Evolutionary conservation across 805 yeast genomes (phyloP).

Genomic region (Candida broadrunensis): DNA sequence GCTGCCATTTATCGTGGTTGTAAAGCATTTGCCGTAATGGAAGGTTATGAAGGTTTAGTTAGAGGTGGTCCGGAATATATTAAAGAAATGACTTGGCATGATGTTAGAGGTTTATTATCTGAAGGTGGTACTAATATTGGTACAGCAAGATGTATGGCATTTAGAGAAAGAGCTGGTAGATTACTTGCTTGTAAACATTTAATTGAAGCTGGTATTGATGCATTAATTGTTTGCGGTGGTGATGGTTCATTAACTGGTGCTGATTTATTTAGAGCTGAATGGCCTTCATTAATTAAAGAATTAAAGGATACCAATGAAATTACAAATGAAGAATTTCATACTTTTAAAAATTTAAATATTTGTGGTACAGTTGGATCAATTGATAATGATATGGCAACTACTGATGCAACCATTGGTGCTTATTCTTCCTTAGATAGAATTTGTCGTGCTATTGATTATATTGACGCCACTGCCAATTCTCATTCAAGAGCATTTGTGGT

Average conservation of each 20-base stretch:
- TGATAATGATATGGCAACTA: conserved; percentile 96
- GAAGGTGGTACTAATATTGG: conserved; percentile 96
- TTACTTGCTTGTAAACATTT: conserved; percentile 78
- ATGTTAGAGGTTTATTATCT: conserved; percentile 89
- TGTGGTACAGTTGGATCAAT: conserved; percentile 96
- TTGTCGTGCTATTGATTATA: conserved; percentile 91
- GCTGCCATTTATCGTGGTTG: conserved; percentile 86
- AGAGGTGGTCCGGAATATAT: conserved; percentile 74
- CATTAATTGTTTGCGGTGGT: conserved; percentile 95
- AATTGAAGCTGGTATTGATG: conserved; percentile 87
- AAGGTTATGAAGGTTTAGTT: conserved; percentile 93
- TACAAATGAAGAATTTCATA: conserved; percentile 55
- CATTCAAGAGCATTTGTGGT: conserved; percentile 97
- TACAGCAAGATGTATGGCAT: conserved; percentile 88
- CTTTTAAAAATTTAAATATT: conserved; percentile 72
- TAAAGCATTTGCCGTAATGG: conserved; percentile 87
- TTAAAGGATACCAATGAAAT: conserved; percentile 55
- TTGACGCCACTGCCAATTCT: conserved; percentile 95
- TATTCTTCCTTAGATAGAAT: conserved; percentile 90
- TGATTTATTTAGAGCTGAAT: conserved; percentile 86
- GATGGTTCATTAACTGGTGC: conserved; percentile 99
- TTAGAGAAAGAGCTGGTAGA: conserved; percentile 84
- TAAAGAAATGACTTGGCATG: conserved; percentile 84
- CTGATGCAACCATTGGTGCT: conserved; percentile 97
- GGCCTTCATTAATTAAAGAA: conserved; percentile 86